These are phyloP conservation scores for Waitea zeae DNA, from an alignment of 1,284 basidiomycete genomes.

Conservation along the genomic window DNA sequence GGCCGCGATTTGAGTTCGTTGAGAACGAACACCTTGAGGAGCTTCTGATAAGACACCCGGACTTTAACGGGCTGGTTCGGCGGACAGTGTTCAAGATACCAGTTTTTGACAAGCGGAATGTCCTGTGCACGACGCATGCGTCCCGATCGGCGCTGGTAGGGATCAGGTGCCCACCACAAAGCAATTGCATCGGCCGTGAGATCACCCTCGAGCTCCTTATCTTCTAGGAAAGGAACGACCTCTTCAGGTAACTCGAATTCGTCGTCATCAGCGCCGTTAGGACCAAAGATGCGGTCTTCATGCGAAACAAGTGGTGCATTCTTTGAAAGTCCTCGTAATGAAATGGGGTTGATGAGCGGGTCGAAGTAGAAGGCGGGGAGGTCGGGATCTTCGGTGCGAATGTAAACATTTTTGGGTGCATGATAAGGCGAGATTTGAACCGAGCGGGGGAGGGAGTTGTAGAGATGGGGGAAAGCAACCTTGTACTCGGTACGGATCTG, in stretches of 20 bases:
- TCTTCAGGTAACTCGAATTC: constrained; percentile 79
- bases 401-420: constrained; percentile 93
- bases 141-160: constrained; percentile 87
- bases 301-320: constrained; percentile 74
- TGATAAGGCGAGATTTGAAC: constrained; percentile 91
- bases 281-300: constrained; percentile 85
- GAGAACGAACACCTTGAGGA: constrained; percentile 90
- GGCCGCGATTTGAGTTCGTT: constrained; percentile 83
- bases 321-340: constrained; percentile 72
- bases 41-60: constrained; percentile 97
- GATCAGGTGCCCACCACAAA: constrained; percentile 97
- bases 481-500: constrained; percentile 99
- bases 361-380: constrained; percentile 99
- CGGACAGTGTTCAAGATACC: constrained; percentile 97
- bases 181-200: constrained; percentile 94
- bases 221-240: constrained; percentile 71
- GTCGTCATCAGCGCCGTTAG: constrained; percentile 70
- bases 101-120: constrained; percentile 90
- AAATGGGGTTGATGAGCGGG: constrained; percentile 94
- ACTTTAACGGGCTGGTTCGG: constrained; percentile 95
- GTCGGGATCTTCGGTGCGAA: constrained; percentile 97
- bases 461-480: constrained; percentile 97
- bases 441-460: constrained; percentile 94
- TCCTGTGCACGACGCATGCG: constrained; percentile 90
- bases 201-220: constrained; percentile 77